Conservation (phyloP, 2,329 filamentous ascomycete species). For the Fusarium hainanense region DNA sequence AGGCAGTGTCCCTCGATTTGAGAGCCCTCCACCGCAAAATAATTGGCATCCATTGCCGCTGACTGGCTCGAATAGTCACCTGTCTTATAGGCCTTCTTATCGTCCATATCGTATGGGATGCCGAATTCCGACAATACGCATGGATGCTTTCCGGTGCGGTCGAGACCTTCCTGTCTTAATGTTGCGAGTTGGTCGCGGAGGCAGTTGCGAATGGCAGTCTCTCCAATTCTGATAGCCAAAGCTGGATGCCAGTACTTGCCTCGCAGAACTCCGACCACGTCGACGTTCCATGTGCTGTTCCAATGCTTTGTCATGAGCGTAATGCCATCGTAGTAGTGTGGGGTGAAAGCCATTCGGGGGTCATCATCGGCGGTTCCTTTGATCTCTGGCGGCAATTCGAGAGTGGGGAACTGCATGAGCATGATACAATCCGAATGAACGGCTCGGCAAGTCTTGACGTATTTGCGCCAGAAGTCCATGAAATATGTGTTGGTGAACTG, state of each 20-base stretch:
- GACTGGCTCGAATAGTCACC: constrained; percentile 95
- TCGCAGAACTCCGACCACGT: constrained; percentile 90
- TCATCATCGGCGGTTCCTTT: constrained; percentile 92
- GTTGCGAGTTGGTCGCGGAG: constrained; percentile 87
- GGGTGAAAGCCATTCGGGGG: constrained; percentile 88
- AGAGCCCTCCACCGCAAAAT: constrained; percentile 89
- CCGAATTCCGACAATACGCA: constrained; percentile 95
- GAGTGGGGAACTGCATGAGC: constrained; percentile 89
- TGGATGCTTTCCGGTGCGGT: constrained; percentile 88
- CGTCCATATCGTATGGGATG: constrained; percentile 98
- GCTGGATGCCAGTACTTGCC: constrained; percentile 89
- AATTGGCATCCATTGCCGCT: constrained; percentile 93
- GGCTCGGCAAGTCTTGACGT: constrained; percentile 77
- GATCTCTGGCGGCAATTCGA: constrained; percentile 89
- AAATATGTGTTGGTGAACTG: constrained; percentile 93
- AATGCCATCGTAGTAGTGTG: constrained; percentile 96
- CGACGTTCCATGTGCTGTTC: constrained; percentile 97
- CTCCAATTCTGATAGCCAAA: constrained; percentile 92
- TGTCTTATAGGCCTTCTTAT: constrained; percentile 93
- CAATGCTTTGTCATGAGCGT: constrained; percentile 98
- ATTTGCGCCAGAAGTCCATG: constrained; percentile 84
- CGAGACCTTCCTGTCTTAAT: constrained; percentile 86
- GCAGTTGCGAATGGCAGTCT: constrained; percentile 93
- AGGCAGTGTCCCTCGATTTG: constrained; percentile 86
- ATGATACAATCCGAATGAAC: constrained; percentile 86